Evolutionary conservation across 768 basidiomycete species (phyloP).

Genomic region (Panus rudis): DNA sequence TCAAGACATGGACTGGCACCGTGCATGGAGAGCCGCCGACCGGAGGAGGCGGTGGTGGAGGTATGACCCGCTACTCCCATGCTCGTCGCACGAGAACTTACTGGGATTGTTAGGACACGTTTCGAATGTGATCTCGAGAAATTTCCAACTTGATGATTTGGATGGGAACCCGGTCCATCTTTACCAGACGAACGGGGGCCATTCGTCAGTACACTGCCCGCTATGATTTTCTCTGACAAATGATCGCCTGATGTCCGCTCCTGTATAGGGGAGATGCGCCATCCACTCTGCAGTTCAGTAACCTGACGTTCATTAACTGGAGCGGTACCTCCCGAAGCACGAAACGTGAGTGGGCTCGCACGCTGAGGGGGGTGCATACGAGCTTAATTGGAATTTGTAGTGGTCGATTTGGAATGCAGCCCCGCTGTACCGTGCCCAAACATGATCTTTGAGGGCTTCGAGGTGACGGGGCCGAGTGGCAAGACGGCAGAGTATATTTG

Average conservation of each 20-base stretch:
- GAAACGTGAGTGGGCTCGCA: constrained; percentile 10
- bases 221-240: neutral
- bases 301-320: constrained; percentile 40
- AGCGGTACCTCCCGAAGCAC: constrained; percentile 33
- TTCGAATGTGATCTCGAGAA: constrained; percentile 35
- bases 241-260: neutral
- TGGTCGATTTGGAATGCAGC: constrained; percentile 46
- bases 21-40: constrained; percentile 47
- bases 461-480: constrained; percentile 31
- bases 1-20: constrained; percentile 49
- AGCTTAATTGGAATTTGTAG: constrained; percentile 17
- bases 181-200: constrained; percentile 45
- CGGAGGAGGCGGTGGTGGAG: constrained; percentile 47
- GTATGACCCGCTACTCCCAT: constrained; percentile 19
- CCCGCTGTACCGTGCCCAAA: constrained; percentile 38
- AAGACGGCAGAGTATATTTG: constrained; percentile 35
- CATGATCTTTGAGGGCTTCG: constrained; percentile 31
- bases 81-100: neutral
- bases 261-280: constrained; percentile 37
- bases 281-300: constrained; percentile 40
- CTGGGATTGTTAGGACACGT: constrained; percentile 30
- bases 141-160: constrained; percentile 41
- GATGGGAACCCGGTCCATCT: constrained; percentile 39
- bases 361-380: neutral
- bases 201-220: constrained; percentile 27